These are phyloP conservation scores for Colletotrichum salicis DNA, from an alignment of 2,329 filamentous ascomycete genomes.

Conservation along the genomic window DNA sequence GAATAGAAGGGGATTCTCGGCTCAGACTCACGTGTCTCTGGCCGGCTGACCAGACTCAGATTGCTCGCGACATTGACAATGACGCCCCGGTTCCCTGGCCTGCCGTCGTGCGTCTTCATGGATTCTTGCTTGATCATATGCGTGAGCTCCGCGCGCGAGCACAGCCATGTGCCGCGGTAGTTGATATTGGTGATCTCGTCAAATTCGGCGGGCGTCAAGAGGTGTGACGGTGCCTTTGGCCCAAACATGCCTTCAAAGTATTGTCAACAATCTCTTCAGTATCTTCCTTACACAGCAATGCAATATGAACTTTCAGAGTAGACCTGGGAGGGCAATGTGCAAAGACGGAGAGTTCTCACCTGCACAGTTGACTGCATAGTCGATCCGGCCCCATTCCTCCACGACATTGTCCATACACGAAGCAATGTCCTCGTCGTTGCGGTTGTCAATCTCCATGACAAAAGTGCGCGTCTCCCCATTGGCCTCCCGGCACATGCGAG, in stretches of 20 bases:
- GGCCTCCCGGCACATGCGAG: slow-evolving; percentile 42
- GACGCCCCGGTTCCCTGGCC: slow-evolving; percentile 51
- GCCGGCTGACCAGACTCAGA: slow-evolving; percentile 54
- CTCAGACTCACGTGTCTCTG: slow-evolving; percentile 49
- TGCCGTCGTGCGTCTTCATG: slow-evolving; percentile 53
- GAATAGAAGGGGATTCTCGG: neutral
- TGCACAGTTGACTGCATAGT: slow-evolving; percentile 59
- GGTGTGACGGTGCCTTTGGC: slow-evolving; percentile 48
- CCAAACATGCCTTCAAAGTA: slow-evolving; percentile 47
- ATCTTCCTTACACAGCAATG: too few species aligned
- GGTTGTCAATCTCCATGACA: slow-evolving; percentile 46
- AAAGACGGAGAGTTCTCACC: slow-evolving; percentile 38
- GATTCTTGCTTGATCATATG: slow-evolving; percentile 57
- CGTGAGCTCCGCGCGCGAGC: slow-evolving; percentile 52
- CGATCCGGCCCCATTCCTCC: slow-evolving; percentile 50
- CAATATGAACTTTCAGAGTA: too few species aligned
- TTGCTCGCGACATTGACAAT: slow-evolving; percentile 59
- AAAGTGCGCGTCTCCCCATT: slow-evolving; percentile 42
- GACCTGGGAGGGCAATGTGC: too few species aligned
- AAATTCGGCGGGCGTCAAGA: slow-evolving; percentile 50
- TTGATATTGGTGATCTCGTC: slow-evolving; percentile 55
- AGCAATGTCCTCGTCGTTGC: slow-evolving; percentile 47
- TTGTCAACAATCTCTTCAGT: too few species aligned
- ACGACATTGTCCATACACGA: slow-evolving; percentile 46
- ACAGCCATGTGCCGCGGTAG: slow-evolving; percentile 57